Evolutionary conservation across 306 rosid genomes (phyloP).

Genomic region (Fragaria nilgerrensis): DNA sequence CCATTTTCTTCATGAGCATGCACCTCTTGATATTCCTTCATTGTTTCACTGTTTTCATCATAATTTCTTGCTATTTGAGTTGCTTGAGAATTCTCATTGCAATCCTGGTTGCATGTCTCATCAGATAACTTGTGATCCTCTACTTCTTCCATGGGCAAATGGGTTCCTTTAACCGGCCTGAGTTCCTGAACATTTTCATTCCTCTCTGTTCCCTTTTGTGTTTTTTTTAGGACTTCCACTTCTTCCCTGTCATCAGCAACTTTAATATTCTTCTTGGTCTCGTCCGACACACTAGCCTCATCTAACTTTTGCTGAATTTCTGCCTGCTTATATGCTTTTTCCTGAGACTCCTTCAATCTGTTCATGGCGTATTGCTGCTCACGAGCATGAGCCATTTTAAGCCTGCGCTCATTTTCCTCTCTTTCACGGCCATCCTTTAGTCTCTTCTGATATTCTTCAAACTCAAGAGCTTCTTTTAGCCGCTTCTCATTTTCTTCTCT

Average conservation of each 20-base stretch:
- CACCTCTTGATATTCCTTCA: constrained; percentile 31
- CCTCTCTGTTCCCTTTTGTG: constrained; percentile 22
- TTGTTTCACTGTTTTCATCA: constrained; percentile 35
- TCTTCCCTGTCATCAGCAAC: constrained; percentile 27
- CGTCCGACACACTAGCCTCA: constrained; percentile 29
- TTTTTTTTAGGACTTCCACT: constrained; percentile 20
- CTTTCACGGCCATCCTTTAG: constrained; percentile 8
- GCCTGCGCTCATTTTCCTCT: constrained; percentile 28
- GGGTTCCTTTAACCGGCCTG: constrained; percentile 30
- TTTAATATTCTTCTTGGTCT: constrained; percentile 28
- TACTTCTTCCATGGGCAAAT: constrained; percentile 21
- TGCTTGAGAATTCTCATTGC: constrained; percentile 24
- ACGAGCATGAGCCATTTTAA: constrained; percentile 25
- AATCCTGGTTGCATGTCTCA: constrained; percentile 29
- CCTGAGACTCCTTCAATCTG: constrained; percentile 22
- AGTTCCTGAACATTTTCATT: constrained; percentile 24
- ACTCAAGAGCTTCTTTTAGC: constrained; percentile 24
- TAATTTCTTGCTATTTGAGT: constrained; percentile 26
- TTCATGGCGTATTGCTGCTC: constrained; percentile 25
- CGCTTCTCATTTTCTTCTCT: constrained; percentile 35
- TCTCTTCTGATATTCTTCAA: constrained; percentile 17
- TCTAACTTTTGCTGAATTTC: constrained; percentile 29
- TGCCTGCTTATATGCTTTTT: constrained; percentile 28
- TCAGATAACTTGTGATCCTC: constrained; percentile 21
- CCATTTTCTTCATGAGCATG: constrained; percentile 34